Percentiles rank a stretch among this genome's conserved stretches.
phyloP scores from a whole-genome alignment of 2,329 filamentous ascomycete species.

The Apiospora saccharicola region DNA sequence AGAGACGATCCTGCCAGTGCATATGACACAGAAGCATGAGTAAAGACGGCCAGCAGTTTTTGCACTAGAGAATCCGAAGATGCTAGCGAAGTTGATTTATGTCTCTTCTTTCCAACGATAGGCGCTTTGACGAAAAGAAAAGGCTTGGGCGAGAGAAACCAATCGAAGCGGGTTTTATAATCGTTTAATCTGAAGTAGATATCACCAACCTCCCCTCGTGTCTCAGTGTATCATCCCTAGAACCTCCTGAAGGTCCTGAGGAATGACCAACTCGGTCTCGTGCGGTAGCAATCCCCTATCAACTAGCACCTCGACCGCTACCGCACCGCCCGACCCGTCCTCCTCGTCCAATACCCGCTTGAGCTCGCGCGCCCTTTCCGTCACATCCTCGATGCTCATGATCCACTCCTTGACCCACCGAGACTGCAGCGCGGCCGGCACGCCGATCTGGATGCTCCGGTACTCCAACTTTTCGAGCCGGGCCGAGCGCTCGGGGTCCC shows the following conservation, averaged over 20 bases:
- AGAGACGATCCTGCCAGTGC: too few species aligned
- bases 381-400: conserved; percentile 64
- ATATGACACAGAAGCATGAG: too few species aligned
- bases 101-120: too few species aligned
- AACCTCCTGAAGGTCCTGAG: neutral
- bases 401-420: conserved; percentile 61
- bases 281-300: conserved; percentile 49
- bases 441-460: conserved; percentile 68
- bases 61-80: too few species aligned
- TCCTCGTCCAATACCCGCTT: conserved; percentile 54
- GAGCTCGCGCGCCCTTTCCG: conserved; percentile 56
- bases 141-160: too few species aligned
- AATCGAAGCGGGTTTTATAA: too few species aligned
- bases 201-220: neutral
- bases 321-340: conserved; percentile 29
- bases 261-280: conserved; percentile 48
- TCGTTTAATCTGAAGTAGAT: too few species aligned
- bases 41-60: too few species aligned
- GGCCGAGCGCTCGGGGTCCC: conserved; percentile 66
- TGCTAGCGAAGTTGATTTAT: too few species aligned
- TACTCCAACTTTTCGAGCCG: conserved; percentile 53
- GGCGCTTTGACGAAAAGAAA: too few species aligned
- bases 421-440: conserved; percentile 54
- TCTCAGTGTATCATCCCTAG: conserved; percentile 16
- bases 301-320: conserved; percentile 47